These are phyloP conservation scores for Xenoacremonium recifei DNA, from an alignment of 2,329 filamentous ascomycete species.

Conservation along the genomic window DNA sequence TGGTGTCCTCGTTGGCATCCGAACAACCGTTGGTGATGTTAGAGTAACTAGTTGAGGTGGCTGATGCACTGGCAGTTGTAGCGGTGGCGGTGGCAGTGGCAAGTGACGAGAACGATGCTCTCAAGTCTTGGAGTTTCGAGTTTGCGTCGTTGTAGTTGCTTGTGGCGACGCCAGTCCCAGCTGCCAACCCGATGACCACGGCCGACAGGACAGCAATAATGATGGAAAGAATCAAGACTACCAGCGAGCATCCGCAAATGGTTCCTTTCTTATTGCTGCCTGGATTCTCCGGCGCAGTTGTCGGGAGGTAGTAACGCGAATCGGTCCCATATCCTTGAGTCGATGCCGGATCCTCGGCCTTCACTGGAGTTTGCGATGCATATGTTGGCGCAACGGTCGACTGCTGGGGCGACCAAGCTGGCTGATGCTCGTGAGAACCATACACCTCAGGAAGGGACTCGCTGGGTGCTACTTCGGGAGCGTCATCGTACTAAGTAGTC, in stretches of 20 bases:
- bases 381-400: not conserved
- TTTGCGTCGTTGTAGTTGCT: constrained; percentile 38
- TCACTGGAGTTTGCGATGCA: not conserved
- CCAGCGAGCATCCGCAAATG: constrained; percentile 26
- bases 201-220: constrained; percentile 39
- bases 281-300: not conserved
- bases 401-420: not conserved
- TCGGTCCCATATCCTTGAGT: not conserved
- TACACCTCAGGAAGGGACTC: not conserved
- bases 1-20: constrained; percentile 30
- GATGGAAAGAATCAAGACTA: constrained; percentile 40
- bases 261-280: not conserved
- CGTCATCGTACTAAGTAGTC: not conserved
- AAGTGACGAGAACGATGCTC: constrained; percentile 6
- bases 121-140: constrained; percentile 23
- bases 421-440: not conserved
- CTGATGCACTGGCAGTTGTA: not conserved
- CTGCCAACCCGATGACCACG: constrained; percentile 44
- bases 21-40: constrained; percentile 41
- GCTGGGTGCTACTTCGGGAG: not conserved
- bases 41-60: not conserved
- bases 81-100: not conserved
- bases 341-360: not conserved
- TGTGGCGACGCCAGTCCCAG: constrained; percentile 41
- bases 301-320: not conserved